phyloP scores from a whole-genome alignment of 257 asterid species.

The Nicotiana otophora region DNA sequence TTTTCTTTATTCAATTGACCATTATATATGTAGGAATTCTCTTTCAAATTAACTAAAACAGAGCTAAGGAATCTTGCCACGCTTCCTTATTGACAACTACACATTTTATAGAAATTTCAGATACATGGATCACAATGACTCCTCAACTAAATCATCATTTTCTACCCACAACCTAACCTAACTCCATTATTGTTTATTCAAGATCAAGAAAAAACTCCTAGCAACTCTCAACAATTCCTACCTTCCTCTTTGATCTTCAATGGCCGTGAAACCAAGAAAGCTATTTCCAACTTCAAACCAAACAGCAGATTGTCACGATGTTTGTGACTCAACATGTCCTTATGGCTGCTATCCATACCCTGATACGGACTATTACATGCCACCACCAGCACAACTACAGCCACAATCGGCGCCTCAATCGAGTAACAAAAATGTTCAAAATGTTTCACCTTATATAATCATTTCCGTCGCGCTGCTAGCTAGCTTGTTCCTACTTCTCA shows the following conservation, averaged over 20 bases:
- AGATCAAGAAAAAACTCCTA: neutral
- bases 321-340: conserved; percentile 12
- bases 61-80: neutral
- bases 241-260: neutral
- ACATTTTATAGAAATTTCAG: neutral
- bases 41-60: neutral
- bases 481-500: conserved; percentile 2
- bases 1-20: neutral
- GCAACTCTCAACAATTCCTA: neutral
- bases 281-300: neutral
- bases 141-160: neutral
- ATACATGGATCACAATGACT: conserved; percentile 7
- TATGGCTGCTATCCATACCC: neutral
- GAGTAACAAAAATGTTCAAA: neutral
- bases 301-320: neutral
- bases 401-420: neutral
- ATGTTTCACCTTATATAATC: neutral
- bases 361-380: neutral
- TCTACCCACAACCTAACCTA: conserved; percentile 7
- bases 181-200: neutral
- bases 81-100: neutral
- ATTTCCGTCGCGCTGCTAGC: neutral
- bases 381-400: neutral
- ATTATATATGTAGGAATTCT: neutral
- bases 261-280: neutral